Percentiles rank a stretch among this genome's conserved stretches.
Evolutionary conservation across 164 flowering plant genomes (phyloP).

Genomic region (Pachysandra terminalis): DNA sequence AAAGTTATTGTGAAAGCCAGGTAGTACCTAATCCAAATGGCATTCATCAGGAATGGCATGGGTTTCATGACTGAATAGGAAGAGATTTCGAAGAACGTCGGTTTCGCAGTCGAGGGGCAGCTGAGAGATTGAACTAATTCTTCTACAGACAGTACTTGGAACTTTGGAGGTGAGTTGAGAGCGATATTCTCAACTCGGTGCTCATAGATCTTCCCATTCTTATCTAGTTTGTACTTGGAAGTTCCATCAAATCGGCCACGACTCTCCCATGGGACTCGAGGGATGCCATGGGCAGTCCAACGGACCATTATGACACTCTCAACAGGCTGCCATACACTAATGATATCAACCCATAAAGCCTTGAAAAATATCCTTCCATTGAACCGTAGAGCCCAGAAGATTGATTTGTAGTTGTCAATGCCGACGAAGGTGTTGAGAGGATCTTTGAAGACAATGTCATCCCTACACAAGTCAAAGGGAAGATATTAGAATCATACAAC

Average conservation of each 20-base stretch:
- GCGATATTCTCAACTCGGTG: conserved; percentile 80
- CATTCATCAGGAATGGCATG: conserved; percentile 10
- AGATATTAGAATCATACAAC: neutral
- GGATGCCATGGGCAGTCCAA: conserved; percentile 77
- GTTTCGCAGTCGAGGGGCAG: conserved; percentile 70
- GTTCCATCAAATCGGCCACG: conserved; percentile 79
- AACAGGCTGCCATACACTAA: conserved; percentile 76
- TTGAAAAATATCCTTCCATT: conserved; percentile 71
- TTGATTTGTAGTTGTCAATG: conserved; percentile 75
- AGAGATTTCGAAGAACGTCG: conserved; percentile 63
- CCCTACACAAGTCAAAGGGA: conserved; percentile 41
- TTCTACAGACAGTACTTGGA: conserved; percentile 48
- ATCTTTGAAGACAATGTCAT: conserved; percentile 79
- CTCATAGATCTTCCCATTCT: conserved; percentile 76
- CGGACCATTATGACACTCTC: conserved; percentile 70
- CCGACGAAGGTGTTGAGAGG: conserved; percentile 77
- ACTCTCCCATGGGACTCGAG: conserved; percentile 82
- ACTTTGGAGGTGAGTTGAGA: conserved; percentile 65
- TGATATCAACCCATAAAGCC: conserved; percentile 63
- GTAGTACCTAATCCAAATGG: conserved; percentile 15
- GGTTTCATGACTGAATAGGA: conserved; percentile 19
- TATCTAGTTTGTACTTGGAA: conserved; percentile 81
- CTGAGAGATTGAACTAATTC: conserved; percentile 57
- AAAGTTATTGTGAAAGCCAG: conserved; percentile 9
- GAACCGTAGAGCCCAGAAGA: conserved; percentile 75